Conservation (phyloP, 495 filamentous ascomycete species). For the Zalerion maritima region DNA sequence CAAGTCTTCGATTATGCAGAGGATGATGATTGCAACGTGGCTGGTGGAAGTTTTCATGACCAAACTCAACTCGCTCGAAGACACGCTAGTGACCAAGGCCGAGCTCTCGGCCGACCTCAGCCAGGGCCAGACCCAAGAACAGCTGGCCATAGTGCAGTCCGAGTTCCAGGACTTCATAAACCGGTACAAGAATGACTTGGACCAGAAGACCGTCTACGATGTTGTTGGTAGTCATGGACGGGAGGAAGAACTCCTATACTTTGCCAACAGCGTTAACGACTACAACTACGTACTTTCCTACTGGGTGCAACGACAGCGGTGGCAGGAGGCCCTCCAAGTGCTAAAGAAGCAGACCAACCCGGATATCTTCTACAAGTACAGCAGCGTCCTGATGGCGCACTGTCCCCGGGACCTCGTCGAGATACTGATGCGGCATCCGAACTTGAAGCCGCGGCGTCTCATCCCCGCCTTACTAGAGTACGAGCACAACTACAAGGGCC, state of each 20-base stretch:
- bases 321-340: conserved; percentile 76
- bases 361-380: conserved; percentile 90
- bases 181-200: conserved; percentile 71
- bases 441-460: conserved; percentile 73
- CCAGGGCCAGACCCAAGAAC: conserved; percentile 52
- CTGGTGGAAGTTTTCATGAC: conserved; percentile 94
- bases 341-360: conserved; percentile 82
- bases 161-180: conserved; percentile 83
- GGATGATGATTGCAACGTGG: conserved; percentile 91
- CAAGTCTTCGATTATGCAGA: conserved; percentile 76
- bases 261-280: conserved; percentile 74
- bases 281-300: conserved; percentile 91
- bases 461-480: conserved; percentile 91
- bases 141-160: conserved; percentile 49
- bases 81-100: conserved; percentile 81
- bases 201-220: conserved; percentile 84
- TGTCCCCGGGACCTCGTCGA: conserved; percentile 72
- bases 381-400: conserved; percentile 89
- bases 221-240: conserved; percentile 91
- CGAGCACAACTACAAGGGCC: conserved; percentile 54
- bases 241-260: conserved; percentile 82
- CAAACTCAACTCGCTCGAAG: conserved; percentile 86
- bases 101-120: conserved; percentile 61
- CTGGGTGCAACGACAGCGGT: conserved; percentile 93
- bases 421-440: conserved; percentile 81